Percentiles rank a stretch among this genome's conserved stretches.
Evolutionary conservation across 352 stramenopile genomes (phyloP).

Genomic region (Thalassiosira hispida): DNA sequence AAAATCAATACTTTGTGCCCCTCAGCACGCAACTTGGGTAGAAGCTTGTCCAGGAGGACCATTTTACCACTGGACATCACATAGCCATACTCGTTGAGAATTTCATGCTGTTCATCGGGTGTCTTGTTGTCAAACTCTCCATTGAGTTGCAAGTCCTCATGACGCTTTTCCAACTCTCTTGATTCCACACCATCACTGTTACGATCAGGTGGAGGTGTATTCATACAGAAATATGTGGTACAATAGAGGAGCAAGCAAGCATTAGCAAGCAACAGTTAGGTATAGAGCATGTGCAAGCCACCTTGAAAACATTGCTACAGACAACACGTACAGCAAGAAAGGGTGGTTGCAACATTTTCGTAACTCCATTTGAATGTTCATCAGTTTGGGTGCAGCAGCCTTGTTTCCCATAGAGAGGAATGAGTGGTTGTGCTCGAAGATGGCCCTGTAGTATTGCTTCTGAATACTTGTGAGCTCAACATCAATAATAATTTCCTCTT

Average conservation of each 20-base stretch:
- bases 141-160: constrained; percentile 71
- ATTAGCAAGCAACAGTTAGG: constrained; percentile 14
- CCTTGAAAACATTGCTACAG: not conserved
- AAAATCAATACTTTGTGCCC: constrained; percentile 98
- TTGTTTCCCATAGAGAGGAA: constrained; percentile 89
- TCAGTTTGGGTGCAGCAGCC: constrained; percentile 89
- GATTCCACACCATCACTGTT: constrained; percentile 96
- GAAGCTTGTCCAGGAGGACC: constrained; percentile 98
- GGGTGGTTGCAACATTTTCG: constrained; percentile 99
- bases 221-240: too few species aligned
- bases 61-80: constrained; percentile 92
- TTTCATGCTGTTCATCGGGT: constrained; percentile 80
- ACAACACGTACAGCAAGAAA: constrained; percentile 92
- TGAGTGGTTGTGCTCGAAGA: constrained; percentile 97
- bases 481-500: constrained; percentile 99
- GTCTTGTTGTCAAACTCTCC: constrained; percentile 79
- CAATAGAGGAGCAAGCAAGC: not conserved
- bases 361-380: constrained; percentile 99
- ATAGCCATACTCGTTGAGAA: constrained; percentile 83
- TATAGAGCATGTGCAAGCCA: not conserved
- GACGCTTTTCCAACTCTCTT: constrained; percentile 91
- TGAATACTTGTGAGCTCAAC: constrained; percentile 99
- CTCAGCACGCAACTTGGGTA: constrained; percentile 95
- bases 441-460: constrained; percentile 97
- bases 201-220: too few species aligned